Percentiles rank a stretch among this genome's conserved stretches.
Evolutionary conservation across 2,329 filamentous ascomycete genomes (phyloP).

Genomic region (Colletotrichum cordylinicola): DNA sequence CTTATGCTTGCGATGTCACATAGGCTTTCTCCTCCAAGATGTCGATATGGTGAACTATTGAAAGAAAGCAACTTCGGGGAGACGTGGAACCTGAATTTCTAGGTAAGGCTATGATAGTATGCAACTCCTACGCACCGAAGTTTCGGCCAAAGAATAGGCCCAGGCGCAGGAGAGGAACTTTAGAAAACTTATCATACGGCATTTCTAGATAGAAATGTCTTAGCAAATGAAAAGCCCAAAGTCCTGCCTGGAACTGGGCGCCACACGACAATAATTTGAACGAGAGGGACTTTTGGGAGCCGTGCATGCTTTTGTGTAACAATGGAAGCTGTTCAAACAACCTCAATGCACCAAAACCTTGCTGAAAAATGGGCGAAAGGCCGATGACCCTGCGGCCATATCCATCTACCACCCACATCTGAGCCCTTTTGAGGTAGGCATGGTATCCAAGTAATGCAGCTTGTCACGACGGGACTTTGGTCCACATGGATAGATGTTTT

Average conservation of each 20-base stretch:
- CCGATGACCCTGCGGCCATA: neutral
- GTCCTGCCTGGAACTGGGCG: accelerated
- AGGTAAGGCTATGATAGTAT: neutral
- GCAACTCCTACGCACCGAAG: neutral
- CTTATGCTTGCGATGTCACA: neutral
- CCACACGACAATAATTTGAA: accelerated
- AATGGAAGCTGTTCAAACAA: neutral
- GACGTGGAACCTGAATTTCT: neutral
- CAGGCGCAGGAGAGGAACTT: neutral
- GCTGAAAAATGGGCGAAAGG: neutral
- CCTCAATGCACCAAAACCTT: neutral
- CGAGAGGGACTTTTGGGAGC: neutral
- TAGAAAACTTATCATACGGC: accelerated
- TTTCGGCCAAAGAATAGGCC: neutral
- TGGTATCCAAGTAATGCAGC: neutral
- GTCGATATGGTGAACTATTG: neutral
- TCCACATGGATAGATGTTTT: accelerated
- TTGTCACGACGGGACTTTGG: neutral
- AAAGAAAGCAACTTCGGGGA: neutral
- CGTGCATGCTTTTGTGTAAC: neutral
- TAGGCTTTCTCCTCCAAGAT: accelerated
- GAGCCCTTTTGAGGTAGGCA: neutral
- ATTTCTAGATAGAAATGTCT: neutral
- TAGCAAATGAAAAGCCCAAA: neutral
- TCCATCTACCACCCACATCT: neutral